Conservation (phyloP, 805 yeast species). For the Candida montana region DNA sequence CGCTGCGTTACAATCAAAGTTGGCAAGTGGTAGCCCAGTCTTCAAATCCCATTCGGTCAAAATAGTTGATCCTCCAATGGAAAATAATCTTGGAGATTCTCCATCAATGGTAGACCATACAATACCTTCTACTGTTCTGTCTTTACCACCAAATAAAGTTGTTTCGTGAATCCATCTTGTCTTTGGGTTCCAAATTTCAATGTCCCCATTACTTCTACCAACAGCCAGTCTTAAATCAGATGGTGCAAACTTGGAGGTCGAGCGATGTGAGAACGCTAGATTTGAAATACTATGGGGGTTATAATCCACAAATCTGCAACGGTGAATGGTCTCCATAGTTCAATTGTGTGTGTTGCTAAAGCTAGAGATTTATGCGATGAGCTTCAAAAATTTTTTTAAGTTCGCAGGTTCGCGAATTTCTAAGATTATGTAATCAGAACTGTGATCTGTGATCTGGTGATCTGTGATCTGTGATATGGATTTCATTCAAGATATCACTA, state of each 20-base stretch:
- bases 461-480: no score
- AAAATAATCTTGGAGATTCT: slow-evolving; percentile 66
- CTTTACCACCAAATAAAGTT: slow-evolving; percentile 71
- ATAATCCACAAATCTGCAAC: slow-evolving; percentile 88
- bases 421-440: no score
- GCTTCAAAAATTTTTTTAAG: slow-evolving; percentile 9
- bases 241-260: slow-evolving; percentile 43
- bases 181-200: slow-evolving; percentile 92
- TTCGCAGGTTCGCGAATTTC: slow-evolving; percentile 1
- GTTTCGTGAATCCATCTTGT: slow-evolving; percentile 76
- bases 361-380: slow-evolving; percentile 10
- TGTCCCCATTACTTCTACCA: slow-evolving; percentile 90
- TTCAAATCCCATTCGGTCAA: slow-evolving; percentile 88
- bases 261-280: slow-evolving; percentile 64
- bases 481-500: no score
- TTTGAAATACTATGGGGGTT: slow-evolving; percentile 82
- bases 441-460: no score
- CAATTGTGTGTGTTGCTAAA: no score
- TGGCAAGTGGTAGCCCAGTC: slow-evolving; percentile 65
- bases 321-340: slow-evolving; percentile 45
- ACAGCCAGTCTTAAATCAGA: slow-evolving; percentile 73
- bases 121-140: slow-evolving; percentile 82
- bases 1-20: slow-evolving; percentile 89
- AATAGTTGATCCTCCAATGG: slow-evolving; percentile 89
- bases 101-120: slow-evolving; percentile 62